Evolutionary conservation across 2,329 filamentous ascomycete genomes (phyloP), one percentile per base, ranked within the genome.

Genomic region (Ophiostoma tasmaniense): DNA sequence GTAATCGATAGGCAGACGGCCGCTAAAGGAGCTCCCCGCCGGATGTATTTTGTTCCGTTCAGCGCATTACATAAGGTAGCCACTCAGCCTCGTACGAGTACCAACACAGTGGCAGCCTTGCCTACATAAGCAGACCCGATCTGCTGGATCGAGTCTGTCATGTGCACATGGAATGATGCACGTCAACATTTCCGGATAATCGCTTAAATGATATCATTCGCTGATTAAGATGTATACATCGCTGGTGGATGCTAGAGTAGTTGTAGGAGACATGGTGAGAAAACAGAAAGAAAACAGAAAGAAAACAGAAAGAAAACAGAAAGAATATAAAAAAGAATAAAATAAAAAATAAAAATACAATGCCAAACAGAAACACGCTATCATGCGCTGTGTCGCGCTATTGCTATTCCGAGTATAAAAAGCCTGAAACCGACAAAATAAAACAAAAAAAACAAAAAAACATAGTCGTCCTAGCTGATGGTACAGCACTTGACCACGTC

Each of bases 21-120:
- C n/a, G 37, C 17, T 52, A 30, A 10, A 8, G 20, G 17, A 35
- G 14, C 69, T 66, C 67, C 69, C 69, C 69, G 69, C 69, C 69
- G 69, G 69, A 69, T 61, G 67, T 68, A 65, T 33, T 65, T 62
- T 70, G 68, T 70, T 70, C 67, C 69, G 59, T 35, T 4, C 55
- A 33, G 55, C 13, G 55, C 55, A 55, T 61, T 61, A 61, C 25
- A 30, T 61, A 61, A 61, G 55, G n/a, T n/a, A n/a, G n/a, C n/a
- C n/a, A n/a, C n/a, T n/a, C n/a, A n/a, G n/a, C n/a, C n/a, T n/a
- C n/a, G n/a, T n/a, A n/a, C n/a, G n/a, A n/a, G n/a, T n/a, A n/a
- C n/a, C n/a, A n/a, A n/a, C n/a, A n/a, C n/a, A n/a, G n/a, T n/a
- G n/a, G n/a, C n/a, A n/a, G n/a, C n/a, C 50, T 55, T 17, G 50